A percentile compares a stretch with the other conserved stretches of the same genome.
Conservation (phyloP, 225 moss, liverwort and hornwort genomes). For the Rhytidiadelphus loreus region DNA sequence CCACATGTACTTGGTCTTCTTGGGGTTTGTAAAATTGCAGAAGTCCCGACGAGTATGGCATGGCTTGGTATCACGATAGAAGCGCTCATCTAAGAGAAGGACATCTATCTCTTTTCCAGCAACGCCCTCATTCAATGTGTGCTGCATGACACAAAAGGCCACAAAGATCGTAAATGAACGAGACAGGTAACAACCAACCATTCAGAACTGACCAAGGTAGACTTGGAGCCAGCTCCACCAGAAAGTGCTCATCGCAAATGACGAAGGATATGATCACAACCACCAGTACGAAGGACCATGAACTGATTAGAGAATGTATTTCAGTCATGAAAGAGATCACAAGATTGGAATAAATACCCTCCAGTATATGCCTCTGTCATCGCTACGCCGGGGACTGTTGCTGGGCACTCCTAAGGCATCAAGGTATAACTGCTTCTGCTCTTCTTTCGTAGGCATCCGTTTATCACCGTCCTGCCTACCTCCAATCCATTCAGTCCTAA, state of each 20-base stretch:
- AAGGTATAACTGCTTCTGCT: constrained; percentile 68
- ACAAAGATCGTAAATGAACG: neutral
- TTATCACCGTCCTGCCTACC: constrained; percentile 92
- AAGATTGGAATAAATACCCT: constrained; percentile 40
- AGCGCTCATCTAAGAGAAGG: constrained; percentile 83
- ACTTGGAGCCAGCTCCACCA: neutral
- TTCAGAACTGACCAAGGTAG: neutral
- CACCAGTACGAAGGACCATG: neutral
- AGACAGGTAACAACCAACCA: neutral
- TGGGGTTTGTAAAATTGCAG: constrained; percentile 68
- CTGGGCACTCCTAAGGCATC: constrained; percentile 81
- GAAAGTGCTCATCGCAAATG: neutral
- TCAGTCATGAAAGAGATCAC: neutral
- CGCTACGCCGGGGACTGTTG: constrained; percentile 51
- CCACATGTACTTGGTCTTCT: constrained; percentile 81
- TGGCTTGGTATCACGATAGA: constrained; percentile 79
- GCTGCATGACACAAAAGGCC: constrained; percentile 37
- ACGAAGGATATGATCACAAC: neutral
- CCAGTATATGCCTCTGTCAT: constrained; percentile 76
- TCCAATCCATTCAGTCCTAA: constrained; percentile 30
- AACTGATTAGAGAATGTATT: neutral
- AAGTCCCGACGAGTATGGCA: constrained; percentile 66
- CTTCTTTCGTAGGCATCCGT: constrained; percentile 72
- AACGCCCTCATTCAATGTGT: constrained; percentile 73
- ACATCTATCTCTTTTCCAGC: constrained; percentile 78